Evolutionary conservation across 805 yeast species (phyloP).

Genomic region (Hanseniaspora singularis): DNA sequence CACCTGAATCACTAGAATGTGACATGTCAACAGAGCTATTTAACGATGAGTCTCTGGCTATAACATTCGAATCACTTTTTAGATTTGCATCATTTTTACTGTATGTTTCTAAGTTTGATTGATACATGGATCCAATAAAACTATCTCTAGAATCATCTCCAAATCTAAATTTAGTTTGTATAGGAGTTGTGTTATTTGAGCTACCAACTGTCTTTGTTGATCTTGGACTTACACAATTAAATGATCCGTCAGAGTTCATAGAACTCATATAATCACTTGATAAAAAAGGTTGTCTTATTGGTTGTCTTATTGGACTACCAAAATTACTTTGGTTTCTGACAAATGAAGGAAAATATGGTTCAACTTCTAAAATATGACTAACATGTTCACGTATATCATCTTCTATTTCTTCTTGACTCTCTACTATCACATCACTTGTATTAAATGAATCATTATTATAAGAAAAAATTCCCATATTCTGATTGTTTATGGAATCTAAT

Average conservation of each 20-base stretch:
- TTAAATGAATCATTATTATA: too few species aligned
- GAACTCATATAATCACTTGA: background rate
- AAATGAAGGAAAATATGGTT: too few species aligned
- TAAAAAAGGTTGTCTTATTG: background rate
- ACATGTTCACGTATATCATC: background rate
- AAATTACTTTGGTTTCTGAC: background rate
- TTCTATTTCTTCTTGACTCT: constrained; percentile 3
- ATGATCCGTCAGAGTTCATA: too few species aligned
- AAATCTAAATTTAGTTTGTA: constrained; percentile 7
- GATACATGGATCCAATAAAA: background rate
- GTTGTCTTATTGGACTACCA: background rate
- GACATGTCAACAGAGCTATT: background rate
- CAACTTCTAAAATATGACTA: background rate
- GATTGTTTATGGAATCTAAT: background rate
- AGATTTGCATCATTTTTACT: background rate
- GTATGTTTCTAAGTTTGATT: constrained; percentile 4
- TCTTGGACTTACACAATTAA: background rate
- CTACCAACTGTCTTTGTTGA: background rate
- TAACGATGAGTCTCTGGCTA: constrained; percentile 7
- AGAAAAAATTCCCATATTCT: background rate
- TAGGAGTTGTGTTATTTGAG: constrained; percentile 2
- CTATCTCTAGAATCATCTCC: constrained; percentile 3
- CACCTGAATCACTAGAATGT: too few species aligned
- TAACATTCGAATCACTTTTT: constrained; percentile 23
- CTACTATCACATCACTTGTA: constrained; percentile 5